Evolutionary conservation across 2,329 filamentous ascomycete genomes (phyloP).

Genomic region (Monilinia laxa): DNA sequence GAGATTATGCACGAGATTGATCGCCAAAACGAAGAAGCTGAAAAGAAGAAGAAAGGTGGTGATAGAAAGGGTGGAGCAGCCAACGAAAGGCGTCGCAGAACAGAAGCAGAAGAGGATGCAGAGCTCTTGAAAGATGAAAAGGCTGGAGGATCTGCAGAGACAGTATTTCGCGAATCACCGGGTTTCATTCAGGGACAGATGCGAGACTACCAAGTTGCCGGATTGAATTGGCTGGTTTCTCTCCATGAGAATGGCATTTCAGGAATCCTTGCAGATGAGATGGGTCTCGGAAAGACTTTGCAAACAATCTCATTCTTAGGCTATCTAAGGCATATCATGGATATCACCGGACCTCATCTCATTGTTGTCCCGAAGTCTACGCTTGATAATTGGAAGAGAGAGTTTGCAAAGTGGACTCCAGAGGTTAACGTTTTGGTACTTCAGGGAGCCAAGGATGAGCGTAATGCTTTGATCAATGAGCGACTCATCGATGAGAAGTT

Average conservation of each 20-base stretch:
- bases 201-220: slow-evolving; percentile 95
- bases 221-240: slow-evolving; percentile 96
- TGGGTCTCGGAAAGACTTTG: slow-evolving; percentile 96
- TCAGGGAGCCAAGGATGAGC: slow-evolving; percentile 93
- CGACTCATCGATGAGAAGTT: slow-evolving; percentile 93
- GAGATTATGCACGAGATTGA: slow-evolving; percentile 95
- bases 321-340: slow-evolving; percentile 87
- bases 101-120: slow-evolving; percentile 96
- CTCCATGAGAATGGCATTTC: slow-evolving; percentile 98
- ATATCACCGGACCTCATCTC: slow-evolving; percentile 86
- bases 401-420: slow-evolving; percentile 91
- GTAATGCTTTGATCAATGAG: slow-evolving; percentile 82
- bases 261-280: slow-evolving; percentile 95
- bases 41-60: slow-evolving; percentile 69
- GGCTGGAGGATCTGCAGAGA: slow-evolving; percentile 79
- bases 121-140: slow-evolving; percentile 87
- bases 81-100: slow-evolving; percentile 76
- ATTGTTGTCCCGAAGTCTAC: slow-evolving; percentile 95
- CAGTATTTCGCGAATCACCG: slow-evolving; percentile 90
- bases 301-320: slow-evolving; percentile 97
- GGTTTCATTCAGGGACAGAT: slow-evolving; percentile 81
- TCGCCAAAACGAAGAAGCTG: slow-evolving; percentile 77
- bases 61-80: slow-evolving; percentile 81
- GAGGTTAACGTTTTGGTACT: slow-evolving; percentile 92
- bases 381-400: slow-evolving; percentile 96